These are phyloP conservation scores for Candida taoyuanica DNA, from an alignment of 805 yeast genomes.

Conservation along the genomic window DNA sequence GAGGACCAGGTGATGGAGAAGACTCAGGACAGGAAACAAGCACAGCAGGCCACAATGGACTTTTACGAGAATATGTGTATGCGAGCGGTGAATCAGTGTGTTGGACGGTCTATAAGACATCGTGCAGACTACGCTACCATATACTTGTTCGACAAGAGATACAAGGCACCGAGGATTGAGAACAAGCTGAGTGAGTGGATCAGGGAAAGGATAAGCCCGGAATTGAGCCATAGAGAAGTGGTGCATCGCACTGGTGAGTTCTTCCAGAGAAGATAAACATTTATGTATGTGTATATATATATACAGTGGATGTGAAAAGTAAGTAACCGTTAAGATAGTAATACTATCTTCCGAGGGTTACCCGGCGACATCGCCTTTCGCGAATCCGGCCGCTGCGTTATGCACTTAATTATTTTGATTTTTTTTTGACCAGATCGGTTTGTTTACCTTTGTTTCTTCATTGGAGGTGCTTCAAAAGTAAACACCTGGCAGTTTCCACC, in stretches of 20 bases:
- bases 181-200: slow-evolving; percentile 75
- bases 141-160: slow-evolving; percentile 66
- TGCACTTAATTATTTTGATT: too few relatives aligned
- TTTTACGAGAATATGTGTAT: slow-evolving; percentile 83
- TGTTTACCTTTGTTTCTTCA: slow-evolving; percentile 5
- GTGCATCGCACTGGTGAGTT: slow-evolving; percentile 21
- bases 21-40: slow-evolving; percentile 44
- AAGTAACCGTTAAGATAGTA: too few relatives aligned
- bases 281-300: neutral
- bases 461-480: neutral
- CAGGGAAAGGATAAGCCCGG: slow-evolving; percentile 33
- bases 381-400: too few relatives aligned
- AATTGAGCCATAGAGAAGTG: slow-evolving; percentile 16
- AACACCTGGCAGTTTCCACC: neutral
- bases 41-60: slow-evolving; percentile 43
- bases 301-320: neutral
- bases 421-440: too few relatives aligned
- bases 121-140: slow-evolving; percentile 75
- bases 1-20: slow-evolving; percentile 43
- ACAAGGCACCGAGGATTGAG: slow-evolving; percentile 40
- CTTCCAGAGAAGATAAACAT: slow-evolving; percentile 7
- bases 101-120: slow-evolving; percentile 89
- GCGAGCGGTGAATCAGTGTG: slow-evolving; percentile 88
- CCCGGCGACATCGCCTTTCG: too few relatives aligned
- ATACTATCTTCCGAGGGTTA: slow-evolving; percentile 2